Evolutionary conservation across 1,284 basidiomycete genomes (phyloP).

Genomic region (Ustilago bromivora): DNA sequence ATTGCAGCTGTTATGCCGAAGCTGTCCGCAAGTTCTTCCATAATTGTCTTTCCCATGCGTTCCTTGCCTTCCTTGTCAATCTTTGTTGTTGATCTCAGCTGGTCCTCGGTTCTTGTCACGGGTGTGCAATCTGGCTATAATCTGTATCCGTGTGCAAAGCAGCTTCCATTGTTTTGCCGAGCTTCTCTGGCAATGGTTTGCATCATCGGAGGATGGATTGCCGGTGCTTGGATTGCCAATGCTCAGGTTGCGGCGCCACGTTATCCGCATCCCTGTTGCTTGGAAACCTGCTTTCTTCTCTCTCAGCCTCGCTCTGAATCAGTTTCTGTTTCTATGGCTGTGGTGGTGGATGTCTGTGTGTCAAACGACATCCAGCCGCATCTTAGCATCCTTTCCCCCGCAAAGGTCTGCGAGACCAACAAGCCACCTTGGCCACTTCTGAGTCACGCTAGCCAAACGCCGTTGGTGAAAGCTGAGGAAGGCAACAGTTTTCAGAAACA

Average conservation of each 20-base stretch:
- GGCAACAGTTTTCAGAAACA: neutral
- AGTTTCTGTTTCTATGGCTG: neutral
- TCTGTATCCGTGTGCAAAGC: neutral
- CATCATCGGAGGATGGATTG: conserved; percentile 5
- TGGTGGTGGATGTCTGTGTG: neutral
- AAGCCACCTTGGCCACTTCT: neutral
- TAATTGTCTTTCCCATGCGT: neutral
- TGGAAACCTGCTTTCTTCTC: neutral
- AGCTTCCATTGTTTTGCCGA: neutral
- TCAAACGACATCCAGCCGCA: neutral
- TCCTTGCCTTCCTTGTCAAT: neutral
- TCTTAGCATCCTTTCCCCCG: neutral
- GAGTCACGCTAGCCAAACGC: neutral
- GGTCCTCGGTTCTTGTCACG: neutral
- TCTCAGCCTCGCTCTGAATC: too few species aligned
- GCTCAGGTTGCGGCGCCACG: conserved; percentile 2
- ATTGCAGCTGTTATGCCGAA: neutral
- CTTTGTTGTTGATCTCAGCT: neutral
- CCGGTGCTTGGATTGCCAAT: too few species aligned
- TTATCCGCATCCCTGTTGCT: neutral
- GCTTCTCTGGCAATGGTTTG: neutral
- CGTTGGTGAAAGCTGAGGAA: neutral
- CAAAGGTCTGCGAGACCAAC: neutral
- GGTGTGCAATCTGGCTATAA: neutral
- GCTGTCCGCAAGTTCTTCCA: neutral